phyloP scores from a whole-genome alignment of 2,329 filamentous ascomycete genomes.

The Phialophora expanda region DNA sequence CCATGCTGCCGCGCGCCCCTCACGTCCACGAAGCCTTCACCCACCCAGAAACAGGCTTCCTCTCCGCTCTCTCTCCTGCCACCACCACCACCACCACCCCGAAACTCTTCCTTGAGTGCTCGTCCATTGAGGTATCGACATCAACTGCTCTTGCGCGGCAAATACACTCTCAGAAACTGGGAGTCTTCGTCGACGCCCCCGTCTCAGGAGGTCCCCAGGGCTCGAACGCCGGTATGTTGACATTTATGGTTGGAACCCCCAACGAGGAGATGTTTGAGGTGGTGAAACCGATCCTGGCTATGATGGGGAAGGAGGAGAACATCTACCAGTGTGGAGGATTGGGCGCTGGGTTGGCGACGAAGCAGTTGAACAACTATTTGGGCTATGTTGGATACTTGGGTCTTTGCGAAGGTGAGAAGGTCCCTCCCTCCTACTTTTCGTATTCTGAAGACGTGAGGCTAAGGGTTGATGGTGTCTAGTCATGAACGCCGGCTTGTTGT shows the following conservation, averaged over 20 bases:
- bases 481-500: constrained; percentile 16
- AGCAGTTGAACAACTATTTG: constrained; percentile 20
- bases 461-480: neutral
- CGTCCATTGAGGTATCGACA: constrained; percentile 14
- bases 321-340: constrained; percentile 20
- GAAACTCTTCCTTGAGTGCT: constrained; percentile 16
- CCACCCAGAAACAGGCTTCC: constrained; percentile 11
- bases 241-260: constrained; percentile 18
- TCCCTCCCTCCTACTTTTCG: neutral
- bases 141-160: constrained; percentile 10
- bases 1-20: constrained; percentile 18
- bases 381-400: constrained; percentile 19
- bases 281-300: constrained; percentile 11
- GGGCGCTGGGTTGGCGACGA: constrained; percentile 18
- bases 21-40: constrained; percentile 18
- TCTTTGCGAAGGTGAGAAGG: constrained; percentile 10
- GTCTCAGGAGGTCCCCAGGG: constrained; percentile 13
- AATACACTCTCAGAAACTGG: constrained; percentile 1
- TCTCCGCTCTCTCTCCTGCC: neutral
- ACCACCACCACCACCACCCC: neutral
- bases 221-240: constrained; percentile 13
- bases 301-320: constrained; percentile 19
- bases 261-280: constrained; percentile 6
- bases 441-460: neutral
- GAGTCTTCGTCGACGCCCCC: constrained; percentile 15